Evolutionary conservation across 1,284 basidiomycete species (phyloP).

Genomic region (Cystobasidium pallidum): DNA sequence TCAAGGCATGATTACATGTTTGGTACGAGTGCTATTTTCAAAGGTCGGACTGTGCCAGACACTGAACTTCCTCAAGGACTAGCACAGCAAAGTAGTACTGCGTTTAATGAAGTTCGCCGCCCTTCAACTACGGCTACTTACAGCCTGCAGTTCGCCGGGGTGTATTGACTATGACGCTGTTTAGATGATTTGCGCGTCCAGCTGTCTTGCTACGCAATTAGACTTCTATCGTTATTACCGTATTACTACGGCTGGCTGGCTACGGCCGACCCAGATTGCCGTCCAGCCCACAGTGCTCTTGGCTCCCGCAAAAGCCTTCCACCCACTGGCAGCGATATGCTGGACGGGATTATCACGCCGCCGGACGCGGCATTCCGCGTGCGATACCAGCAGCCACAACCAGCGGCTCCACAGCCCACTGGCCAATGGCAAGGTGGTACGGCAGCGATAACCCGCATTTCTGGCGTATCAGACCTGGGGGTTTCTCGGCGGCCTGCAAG

Average conservation of each 20-base stretch:
- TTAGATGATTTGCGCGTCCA: background rate
- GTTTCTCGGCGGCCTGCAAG: too few species aligned
- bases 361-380: slow-evolving; percentile 26
- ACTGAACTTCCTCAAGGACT: too few species aligned
- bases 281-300: background rate
- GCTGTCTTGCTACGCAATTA: background rate
- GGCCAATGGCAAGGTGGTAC: background rate
- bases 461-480: background rate
- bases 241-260: too few species aligned
- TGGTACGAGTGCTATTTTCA: too few species aligned
- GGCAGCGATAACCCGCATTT: background rate
- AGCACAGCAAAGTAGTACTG: too few species aligned
- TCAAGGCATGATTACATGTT: too few species aligned
- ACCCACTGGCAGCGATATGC: too few species aligned
- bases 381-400: background rate
- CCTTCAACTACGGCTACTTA: too few species aligned
- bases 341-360: slow-evolving; percentile 8
- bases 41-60: too few species aligned
- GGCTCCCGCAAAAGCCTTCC: background rate
- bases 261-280: background rate
- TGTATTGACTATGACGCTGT: background rate
- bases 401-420: background rate
- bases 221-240: background rate
- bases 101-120: too few species aligned
- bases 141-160: too few species aligned